Evolutionary conservation across 768 basidiomycete species (phyloP), one percentile per base, ranked within the genome.

Genomic region (Erythrobasidium yunnanense): DNA sequence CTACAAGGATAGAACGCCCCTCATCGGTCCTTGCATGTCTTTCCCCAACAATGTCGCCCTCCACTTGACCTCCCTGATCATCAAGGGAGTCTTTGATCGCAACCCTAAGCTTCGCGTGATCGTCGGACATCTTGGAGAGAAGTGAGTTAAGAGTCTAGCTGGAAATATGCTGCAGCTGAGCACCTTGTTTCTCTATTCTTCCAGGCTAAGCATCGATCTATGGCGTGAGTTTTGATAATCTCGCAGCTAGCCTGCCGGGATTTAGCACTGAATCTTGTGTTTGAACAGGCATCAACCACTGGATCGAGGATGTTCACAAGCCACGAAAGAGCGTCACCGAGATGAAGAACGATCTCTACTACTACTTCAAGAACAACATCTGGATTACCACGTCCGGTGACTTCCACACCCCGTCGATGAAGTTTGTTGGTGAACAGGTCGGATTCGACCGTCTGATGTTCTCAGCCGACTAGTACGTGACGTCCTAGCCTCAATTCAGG

Each of bases 1-100:
- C 35, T 68, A 53, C 47, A 49, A 62, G 34, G 49, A 62, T 32
- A 51, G 68, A 34, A 38, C 50, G 23, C 63, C 49, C 35, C 55
- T 68, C 34, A 47, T 66, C 35, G 68, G 63, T 8, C 65, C 68
- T 29, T 47, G 50, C 66, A 60, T 62, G 58, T 52, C 49, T 29
- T 68, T 68, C 30, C 60, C 66, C 57, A 68, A 58, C 49, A 58
- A 58, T 22, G 66, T 68, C 34, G 62, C 66, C 11, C 33, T 63
- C n/a, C 66, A 68, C 34, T 47, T 68, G n/a, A 58, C 56, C n/a
- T 58, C 56, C 3, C 42, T 58, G 56, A 66, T 66, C 65, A 56
- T 58, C 60, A 63, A 62, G 18, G 67, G 67, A 25, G 67, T 68
- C 47, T 68, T 68, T 49, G 67, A 68, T 51, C 57, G 67, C 2